phyloP scores from a whole-genome alignment of 495 filamentous ascomycete genomes.

The Penicillium parvum region DNA sequence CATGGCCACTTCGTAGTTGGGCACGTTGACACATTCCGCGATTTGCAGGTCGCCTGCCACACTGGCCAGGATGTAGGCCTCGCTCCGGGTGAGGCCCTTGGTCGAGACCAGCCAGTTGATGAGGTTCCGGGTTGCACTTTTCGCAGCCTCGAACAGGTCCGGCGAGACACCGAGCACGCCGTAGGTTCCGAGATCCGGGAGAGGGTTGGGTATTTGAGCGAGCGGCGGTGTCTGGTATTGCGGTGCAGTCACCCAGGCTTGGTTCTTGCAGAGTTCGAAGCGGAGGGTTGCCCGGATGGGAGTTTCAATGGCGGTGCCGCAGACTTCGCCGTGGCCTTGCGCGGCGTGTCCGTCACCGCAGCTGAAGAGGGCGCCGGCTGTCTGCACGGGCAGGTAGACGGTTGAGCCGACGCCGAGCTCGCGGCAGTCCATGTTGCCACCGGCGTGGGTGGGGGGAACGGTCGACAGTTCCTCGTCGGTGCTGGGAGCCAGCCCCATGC shows the following conservation, averaged over 20 bases:
- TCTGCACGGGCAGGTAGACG: conserved; percentile 47
- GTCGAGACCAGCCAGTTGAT: conserved; percentile 44
- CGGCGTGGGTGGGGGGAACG: conserved; percentile 48
- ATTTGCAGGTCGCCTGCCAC: conserved; percentile 45
- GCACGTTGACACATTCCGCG: conserved; percentile 47
- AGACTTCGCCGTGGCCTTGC: conserved; percentile 52
- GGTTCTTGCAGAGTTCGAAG: conserved; percentile 42
- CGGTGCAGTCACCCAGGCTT: conserved; percentile 39
- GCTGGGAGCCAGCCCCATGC: conserved; percentile 47
- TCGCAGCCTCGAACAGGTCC: conserved; percentile 41
- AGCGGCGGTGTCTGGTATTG: conserved; percentile 38
- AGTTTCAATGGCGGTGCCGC: conserved; percentile 52
- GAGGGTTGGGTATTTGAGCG: conserved; percentile 21
- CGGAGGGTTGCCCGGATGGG: conserved; percentile 44
- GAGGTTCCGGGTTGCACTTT: conserved; percentile 38
- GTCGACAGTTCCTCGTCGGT: conserved; percentile 40
- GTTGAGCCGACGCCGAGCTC: conserved; percentile 40
- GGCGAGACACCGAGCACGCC: conserved; percentile 42
- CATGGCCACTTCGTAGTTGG: conserved; percentile 45
- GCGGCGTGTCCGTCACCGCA: conserved; percentile 53
- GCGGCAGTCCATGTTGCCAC: conserved; percentile 50
- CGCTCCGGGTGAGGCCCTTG: conserved; percentile 40
- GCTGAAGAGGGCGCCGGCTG: conserved; percentile 46
- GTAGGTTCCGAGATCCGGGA: conserved; percentile 39
- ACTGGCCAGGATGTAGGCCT: conserved; percentile 49